These are phyloP conservation scores for Apiospora rasikravindrae DNA, from an alignment of 2,329 filamentous ascomycete species.

Conservation along the genomic window DNA sequence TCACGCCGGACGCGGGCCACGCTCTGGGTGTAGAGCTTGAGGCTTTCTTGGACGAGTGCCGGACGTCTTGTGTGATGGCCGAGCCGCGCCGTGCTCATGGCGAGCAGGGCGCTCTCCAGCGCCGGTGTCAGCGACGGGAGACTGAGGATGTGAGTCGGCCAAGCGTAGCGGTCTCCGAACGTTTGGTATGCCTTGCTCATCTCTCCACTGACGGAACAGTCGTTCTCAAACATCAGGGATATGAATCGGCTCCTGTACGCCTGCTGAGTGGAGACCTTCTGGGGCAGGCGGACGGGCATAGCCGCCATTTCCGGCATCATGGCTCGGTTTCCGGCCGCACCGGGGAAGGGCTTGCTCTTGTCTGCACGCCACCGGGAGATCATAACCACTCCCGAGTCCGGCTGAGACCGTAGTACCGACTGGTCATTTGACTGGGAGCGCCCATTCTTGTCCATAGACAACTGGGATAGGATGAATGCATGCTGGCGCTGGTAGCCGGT, in stretches of 20 bases:
- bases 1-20: constrained; percentile 10
- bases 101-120: constrained; percentile 21
- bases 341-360: constrained; percentile 10
- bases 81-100: constrained; percentile 21
- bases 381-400: constrained; percentile 14
- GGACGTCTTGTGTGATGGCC: constrained; percentile 8
- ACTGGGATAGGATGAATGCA: constrained; percentile 24
- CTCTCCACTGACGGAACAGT: constrained; percentile 18
- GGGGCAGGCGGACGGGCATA: not conserved
- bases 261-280: not conserved
- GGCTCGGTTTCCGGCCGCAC: not conserved
- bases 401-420: not conserved
- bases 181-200: constrained; percentile 23
- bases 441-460: constrained; percentile 15
- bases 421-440: not conserved
- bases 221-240: constrained; percentile 12
- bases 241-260: not conserved
- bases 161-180: constrained; percentile 19
- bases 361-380: constrained; percentile 22
- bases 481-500: constrained; percentile 31
- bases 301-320: not conserved
- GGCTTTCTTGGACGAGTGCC: constrained; percentile 20
- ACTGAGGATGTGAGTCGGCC: constrained; percentile 19
- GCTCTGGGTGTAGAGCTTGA: constrained; percentile 20
- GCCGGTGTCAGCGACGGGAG: constrained; percentile 20